phyloP scores from a whole-genome alignment of 768 basidiomycete genomes.

The Artomyces pyxidatus region DNA sequence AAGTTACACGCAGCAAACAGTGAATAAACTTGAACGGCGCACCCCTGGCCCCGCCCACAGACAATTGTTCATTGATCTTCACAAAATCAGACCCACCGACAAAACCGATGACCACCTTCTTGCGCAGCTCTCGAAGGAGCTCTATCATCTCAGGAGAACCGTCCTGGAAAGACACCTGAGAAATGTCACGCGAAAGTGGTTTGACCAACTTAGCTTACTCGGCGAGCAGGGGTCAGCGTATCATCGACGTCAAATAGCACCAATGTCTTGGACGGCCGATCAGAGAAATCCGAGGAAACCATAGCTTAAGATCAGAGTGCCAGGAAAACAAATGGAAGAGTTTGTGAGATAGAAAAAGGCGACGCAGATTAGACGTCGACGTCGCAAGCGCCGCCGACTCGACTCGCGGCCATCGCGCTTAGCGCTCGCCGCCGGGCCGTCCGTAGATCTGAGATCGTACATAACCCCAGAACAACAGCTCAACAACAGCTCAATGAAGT shows the following conservation, averaged over 20 bases:
- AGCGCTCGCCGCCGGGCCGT: too few relatives aligned
- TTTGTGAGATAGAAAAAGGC: too few relatives aligned
- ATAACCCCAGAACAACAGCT: too few relatives aligned
- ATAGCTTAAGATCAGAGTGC: too few relatives aligned
- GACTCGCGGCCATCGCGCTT: too few relatives aligned
- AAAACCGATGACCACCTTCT: slow-evolving; percentile 76
- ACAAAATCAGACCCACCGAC: slow-evolving; percentile 88
- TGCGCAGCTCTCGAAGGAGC: slow-evolving; percentile 57
- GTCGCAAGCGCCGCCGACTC: too few relatives aligned
- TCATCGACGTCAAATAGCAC: slow-evolving; percentile 80
- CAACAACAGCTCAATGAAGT: too few relatives aligned
- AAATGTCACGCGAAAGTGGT: neutral
- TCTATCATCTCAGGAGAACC: slow-evolving; percentile 63
- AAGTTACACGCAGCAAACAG: too few relatives aligned
- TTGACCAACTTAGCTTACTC: slow-evolving; percentile 28
- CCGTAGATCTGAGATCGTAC: too few relatives aligned
- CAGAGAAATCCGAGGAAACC: slow-evolving; percentile 49
- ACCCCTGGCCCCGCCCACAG: slow-evolving; percentile 51
- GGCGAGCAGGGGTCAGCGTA: slow-evolving; percentile 64
- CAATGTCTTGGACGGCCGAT: slow-evolving; percentile 58
- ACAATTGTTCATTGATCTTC: slow-evolving; percentile 87
- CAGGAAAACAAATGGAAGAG: too few relatives aligned
- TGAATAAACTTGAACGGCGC: slow-evolving; percentile 14
- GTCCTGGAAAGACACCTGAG: slow-evolving; percentile 30
- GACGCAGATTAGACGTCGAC: too few relatives aligned